Conservation (phyloP, 2,329 filamentous ascomycete species). For the Trichoderma koningiopsis region DNA sequence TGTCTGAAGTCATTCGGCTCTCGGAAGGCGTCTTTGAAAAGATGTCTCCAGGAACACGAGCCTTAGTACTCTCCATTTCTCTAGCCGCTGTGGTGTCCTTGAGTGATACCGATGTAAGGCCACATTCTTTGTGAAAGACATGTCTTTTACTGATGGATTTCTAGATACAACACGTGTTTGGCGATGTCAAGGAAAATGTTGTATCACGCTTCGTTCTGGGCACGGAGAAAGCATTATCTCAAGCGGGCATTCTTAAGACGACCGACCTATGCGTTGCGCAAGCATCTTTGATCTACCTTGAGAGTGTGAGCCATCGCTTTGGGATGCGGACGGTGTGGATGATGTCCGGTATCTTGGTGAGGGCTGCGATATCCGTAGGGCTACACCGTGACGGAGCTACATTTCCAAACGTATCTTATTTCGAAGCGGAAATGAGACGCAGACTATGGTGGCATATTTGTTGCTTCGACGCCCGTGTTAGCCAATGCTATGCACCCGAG, state of each 20-base stretch:
- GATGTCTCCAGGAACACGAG: constrained; percentile 27
- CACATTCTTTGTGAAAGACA: constrained; percentile 28
- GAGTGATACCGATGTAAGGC: constrained; percentile 28
- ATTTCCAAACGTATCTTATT: constrained; percentile 7
- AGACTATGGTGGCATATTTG: constrained; percentile 15
- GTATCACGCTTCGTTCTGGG: constrained; percentile 29
- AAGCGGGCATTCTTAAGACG: constrained; percentile 32
- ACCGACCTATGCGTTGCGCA: constrained; percentile 33
- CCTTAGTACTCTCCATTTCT: constrained; percentile 35
- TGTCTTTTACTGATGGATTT: constrained; percentile 24
- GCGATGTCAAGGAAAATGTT: constrained; percentile 10
- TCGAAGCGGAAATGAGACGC: constrained; percentile 6
- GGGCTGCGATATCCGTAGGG: constrained; percentile 31
- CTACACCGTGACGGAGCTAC: constrained; percentile 28
- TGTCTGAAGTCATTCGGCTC: constrained; percentile 29
- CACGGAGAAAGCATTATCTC: constrained; percentile 33
- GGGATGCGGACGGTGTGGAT: constrained; percentile 32
- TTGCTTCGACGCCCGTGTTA: constrained; percentile 7
- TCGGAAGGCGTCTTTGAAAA: constrained; percentile 31
- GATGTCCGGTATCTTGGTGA: constrained; percentile 32
- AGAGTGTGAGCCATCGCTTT: constrained; percentile 28
- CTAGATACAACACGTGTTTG: background rate
- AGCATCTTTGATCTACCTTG: constrained; percentile 35
- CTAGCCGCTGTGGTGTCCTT: constrained; percentile 35
- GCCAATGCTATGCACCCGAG: background rate